A percentile compares a stretch with the other conserved stretches of the same genome.
These are phyloP conservation scores for Cladosporium velox DNA, from an alignment of 2,329 filamentous ascomycete genomes.

Conservation along the genomic window DNA sequence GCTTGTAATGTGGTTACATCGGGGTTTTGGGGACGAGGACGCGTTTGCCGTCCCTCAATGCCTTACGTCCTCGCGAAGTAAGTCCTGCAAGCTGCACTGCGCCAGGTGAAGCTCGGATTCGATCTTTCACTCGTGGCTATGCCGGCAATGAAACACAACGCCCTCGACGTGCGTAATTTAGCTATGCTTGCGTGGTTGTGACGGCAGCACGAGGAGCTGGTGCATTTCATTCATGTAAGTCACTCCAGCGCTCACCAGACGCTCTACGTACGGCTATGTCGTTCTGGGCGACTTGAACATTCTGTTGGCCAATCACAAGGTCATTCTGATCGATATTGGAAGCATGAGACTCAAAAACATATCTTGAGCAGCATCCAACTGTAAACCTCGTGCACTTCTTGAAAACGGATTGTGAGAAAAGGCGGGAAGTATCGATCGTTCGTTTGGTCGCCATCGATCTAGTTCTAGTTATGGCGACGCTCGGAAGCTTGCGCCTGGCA, in stretches of 20 bases:
- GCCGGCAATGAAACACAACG: background rate
- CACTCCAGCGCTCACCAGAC: background rate
- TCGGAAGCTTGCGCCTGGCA: background rate
- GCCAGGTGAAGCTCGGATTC: background rate
- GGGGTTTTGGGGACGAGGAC: background rate
- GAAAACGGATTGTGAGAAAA: background rate
- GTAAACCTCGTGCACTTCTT: background rate
- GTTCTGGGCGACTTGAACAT: background rate
- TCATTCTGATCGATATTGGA: background rate
- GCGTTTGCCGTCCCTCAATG: background rate
- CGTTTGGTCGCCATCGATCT: background rate
- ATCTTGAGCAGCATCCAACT: background rate
- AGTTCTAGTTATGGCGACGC: background rate
- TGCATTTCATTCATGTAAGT: background rate
- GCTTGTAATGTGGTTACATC: background rate
- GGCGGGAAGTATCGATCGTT: background rate
- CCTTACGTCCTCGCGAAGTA: background rate
- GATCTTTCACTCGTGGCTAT: background rate
- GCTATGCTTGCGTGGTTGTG: background rate
- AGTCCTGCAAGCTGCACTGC: background rate
- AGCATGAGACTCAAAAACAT: background rate
- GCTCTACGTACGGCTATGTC: background rate
- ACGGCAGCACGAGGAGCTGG: background rate
- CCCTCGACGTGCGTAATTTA: background rate
- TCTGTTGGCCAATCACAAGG: no score